Evolutionary conservation across 108 stramenopile genomes (phyloP).

Genomic region (Nitzschia inconspicua): DNA sequence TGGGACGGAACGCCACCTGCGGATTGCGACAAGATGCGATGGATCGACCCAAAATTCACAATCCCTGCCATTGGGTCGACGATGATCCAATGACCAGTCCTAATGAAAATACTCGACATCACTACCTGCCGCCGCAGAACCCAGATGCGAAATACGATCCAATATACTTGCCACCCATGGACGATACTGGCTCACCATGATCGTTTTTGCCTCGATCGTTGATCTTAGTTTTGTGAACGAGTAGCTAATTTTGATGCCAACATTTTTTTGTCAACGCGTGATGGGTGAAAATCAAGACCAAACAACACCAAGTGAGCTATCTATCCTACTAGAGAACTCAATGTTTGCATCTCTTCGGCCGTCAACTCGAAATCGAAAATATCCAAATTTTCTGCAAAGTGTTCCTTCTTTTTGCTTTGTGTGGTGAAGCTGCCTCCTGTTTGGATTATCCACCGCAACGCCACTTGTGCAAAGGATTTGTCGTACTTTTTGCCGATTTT

Average conservation of each 20-base stretch:
- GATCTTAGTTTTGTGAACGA: no score
- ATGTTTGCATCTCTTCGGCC: constrained; percentile 53
- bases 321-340: constrained; percentile 24
- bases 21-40: constrained; percentile 20
- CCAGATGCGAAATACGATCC: no score
- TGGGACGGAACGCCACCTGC: constrained; percentile 19
- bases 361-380: constrained; percentile 76
- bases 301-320: no score
- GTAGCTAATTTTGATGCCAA: no score
- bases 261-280: no score
- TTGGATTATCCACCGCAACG: constrained; percentile 75
- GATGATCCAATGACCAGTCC: neutral
- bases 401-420: constrained; percentile 53
- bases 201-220: no score
- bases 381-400: constrained; percentile 69
- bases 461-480: constrained; percentile 74
- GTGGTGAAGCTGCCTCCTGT: constrained; percentile 64
- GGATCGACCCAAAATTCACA: neutral
- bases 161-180: no score
- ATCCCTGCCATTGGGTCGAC: constrained; percentile 12
- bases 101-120: no score
- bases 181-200: no score
- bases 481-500: constrained; percentile 64
- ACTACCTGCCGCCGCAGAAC: no score
- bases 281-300: no score